phyloP scores from a whole-genome alignment of 352 stramenopile species.

The Pythium chondricola region DNA sequence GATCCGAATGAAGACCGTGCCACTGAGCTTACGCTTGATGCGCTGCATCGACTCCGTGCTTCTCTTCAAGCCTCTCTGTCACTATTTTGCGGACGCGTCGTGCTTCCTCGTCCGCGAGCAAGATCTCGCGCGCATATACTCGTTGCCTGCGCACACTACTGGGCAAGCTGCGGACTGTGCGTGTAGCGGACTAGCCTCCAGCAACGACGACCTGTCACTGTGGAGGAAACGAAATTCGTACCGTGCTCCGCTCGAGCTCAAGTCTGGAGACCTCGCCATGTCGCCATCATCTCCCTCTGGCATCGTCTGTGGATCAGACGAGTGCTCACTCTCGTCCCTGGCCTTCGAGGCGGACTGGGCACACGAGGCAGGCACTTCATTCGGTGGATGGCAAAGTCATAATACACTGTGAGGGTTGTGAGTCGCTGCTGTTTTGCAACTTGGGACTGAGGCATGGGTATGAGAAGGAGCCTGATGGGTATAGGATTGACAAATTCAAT shows the following conservation, averaged over 20 bases:
- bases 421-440: no score
- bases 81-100: slow-evolving; percentile 61
- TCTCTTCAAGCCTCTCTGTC: slow-evolving; percentile 23
- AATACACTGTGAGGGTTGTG: no score
- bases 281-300: slow-evolving; percentile 11
- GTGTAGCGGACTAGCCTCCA: no score
- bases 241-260: slow-evolving; percentile 45
- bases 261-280: slow-evolving; percentile 17
- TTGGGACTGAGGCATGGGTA: no score
- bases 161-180: no score
- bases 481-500: no score
- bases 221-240: background rate
- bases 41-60: slow-evolving; percentile 76
- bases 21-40: slow-evolving; percentile 65
- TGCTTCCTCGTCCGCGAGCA: slow-evolving; percentile 47
- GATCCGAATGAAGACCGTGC: slow-evolving; percentile 50
- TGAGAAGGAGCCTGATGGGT: no score
- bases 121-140: background rate
- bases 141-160: no score
- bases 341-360: slow-evolving; percentile 81
- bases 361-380: slow-evolving; percentile 28
- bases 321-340: slow-evolving; percentile 51
- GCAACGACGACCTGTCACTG: no score
- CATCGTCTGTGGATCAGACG: slow-evolving; percentile 11
- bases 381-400: no score